phyloP scores from a whole-genome alignment of 2,329 filamentous ascomycete species.

The Penicillium sp. region DNA sequence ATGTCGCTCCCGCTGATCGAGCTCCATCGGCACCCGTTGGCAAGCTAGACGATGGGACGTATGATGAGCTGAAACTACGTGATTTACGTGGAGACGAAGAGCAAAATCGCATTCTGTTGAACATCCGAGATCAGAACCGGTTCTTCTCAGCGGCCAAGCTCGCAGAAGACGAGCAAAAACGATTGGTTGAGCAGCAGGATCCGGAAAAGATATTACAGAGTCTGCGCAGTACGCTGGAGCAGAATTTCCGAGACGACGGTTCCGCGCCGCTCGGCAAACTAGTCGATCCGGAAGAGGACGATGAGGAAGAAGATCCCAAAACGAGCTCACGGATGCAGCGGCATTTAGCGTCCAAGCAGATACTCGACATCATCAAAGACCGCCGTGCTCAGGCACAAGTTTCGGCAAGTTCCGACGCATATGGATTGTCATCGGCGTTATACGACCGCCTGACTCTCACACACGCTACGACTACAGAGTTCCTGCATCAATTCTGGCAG shows the following conservation, averaged over 20 bases:
- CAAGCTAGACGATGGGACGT: slow-evolving; percentile 70
- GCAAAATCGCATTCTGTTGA: slow-evolving; percentile 79
- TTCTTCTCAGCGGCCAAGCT: slow-evolving; percentile 71
- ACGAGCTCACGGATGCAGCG: slow-evolving; percentile 71
- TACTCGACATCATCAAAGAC: slow-evolving; percentile 62
- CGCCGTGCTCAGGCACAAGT: slow-evolving; percentile 56
- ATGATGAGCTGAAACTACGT: slow-evolving; percentile 73
- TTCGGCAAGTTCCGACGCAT: slow-evolving; percentile 42
- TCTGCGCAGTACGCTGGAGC: slow-evolving; percentile 65
- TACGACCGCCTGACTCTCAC: slow-evolving; percentile 73
- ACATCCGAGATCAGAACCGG: slow-evolving; percentile 83
- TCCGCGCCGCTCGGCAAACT: slow-evolving; percentile 71
- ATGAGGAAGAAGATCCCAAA: slow-evolving; percentile 63
- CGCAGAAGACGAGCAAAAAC: slow-evolving; percentile 52
- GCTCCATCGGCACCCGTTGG: slow-evolving; percentile 68
- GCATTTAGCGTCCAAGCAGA: slow-evolving; percentile 59
- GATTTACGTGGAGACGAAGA: slow-evolving; percentile 78
- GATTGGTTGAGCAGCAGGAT: slow-evolving; percentile 70
- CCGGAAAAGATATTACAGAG: slow-evolving; percentile 70
- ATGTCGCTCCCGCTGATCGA: slow-evolving; percentile 79
- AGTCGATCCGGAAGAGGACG: slow-evolving; percentile 59
- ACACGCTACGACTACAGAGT: slow-evolving; percentile 92
- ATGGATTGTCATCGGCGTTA: slow-evolving; percentile 55
- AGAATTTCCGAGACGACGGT: slow-evolving; percentile 54
- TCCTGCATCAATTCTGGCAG: slow-evolving; percentile 96